Percentiles rank a stretch among this genome's conserved stretches.
Conservation (phyloP, 192 early-diverging fungal species). For the Backusella sp. region DNA sequence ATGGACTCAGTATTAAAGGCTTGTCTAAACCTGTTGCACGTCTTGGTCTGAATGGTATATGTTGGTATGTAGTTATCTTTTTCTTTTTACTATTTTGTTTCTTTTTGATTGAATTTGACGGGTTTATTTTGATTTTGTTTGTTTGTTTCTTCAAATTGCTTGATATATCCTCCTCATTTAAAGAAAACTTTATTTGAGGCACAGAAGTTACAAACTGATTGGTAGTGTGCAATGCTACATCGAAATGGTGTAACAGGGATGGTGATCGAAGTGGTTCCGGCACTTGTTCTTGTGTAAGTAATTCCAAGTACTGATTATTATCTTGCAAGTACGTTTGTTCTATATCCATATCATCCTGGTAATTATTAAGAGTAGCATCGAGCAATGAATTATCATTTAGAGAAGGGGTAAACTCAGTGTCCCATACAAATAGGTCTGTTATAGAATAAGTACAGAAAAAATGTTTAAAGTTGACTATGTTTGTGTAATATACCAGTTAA, state of each 20-base stretch:
- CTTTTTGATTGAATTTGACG: neutral
- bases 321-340: neutral
- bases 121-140: neutral
- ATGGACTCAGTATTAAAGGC: conserved; percentile 43
- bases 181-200: neutral
- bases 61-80: conserved; percentile 20
- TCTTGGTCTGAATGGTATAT: conserved; percentile 37
- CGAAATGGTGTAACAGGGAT: neutral
- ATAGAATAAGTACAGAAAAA: neutral
- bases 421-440: conserved; percentile 4
- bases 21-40: conserved; percentile 46
- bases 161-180: neutral
- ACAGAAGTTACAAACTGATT: neutral
- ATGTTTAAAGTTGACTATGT: neutral
- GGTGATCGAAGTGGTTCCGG: neutral
- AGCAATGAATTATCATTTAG: neutral
- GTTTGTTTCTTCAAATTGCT: neutral
- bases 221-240: neutral
- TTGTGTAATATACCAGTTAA: neutral
- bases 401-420: neutral
- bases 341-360: neutral
- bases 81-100: conserved; percentile 17
- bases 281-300: neutral
- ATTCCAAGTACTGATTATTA: neutral
- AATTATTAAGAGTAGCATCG: neutral